Evolutionary conservation across 495 filamentous ascomycete genomes (phyloP).

Genomic region (Geoglossum glabrum): DNA sequence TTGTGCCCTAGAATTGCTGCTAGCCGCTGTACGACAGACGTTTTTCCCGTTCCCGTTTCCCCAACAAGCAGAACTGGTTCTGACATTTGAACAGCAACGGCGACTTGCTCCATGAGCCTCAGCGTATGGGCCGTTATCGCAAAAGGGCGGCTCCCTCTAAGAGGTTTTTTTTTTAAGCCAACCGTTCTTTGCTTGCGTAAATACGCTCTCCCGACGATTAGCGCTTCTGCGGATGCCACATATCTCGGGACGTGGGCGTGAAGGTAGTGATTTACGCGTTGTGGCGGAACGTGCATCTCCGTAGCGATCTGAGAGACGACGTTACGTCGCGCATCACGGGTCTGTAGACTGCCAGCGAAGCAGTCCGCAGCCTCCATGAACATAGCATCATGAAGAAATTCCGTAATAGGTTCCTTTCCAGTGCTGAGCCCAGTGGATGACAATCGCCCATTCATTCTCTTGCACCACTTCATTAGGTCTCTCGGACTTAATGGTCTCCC

Average conservation of each 20-base stretch:
- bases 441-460: constrained; percentile 42
- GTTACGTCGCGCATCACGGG: constrained; percentile 33
- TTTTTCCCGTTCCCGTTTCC: constrained; percentile 97
- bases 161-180: neutral
- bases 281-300: constrained; percentile 64
- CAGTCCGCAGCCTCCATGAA: constrained; percentile 82
- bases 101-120: constrained; percentile 64
- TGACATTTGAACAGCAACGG: constrained; percentile 54
- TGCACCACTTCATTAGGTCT: constrained; percentile 81
- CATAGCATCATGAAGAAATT: constrained; percentile 57
- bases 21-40: constrained; percentile 81
- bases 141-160: constrained; percentile 30
- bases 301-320: constrained; percentile 54
- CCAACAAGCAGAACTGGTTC: constrained; percentile 89
- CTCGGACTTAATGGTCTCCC: constrained; percentile 47
- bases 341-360: constrained; percentile 63
- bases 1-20: constrained; percentile 63
- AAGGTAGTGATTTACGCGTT: constrained; percentile 51
- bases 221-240: constrained; percentile 30
- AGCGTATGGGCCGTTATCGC: constrained; percentile 54
- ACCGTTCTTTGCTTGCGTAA: constrained; percentile 25
- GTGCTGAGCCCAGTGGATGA: constrained; percentile 39
- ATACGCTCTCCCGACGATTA: constrained; percentile 49
- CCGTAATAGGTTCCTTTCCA: constrained; percentile 52
- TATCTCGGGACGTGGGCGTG: constrained; percentile 44